Conservation (phyloP, 2,329 filamentous ascomycete genomes). For the Fonsecaea nubica region DNA sequence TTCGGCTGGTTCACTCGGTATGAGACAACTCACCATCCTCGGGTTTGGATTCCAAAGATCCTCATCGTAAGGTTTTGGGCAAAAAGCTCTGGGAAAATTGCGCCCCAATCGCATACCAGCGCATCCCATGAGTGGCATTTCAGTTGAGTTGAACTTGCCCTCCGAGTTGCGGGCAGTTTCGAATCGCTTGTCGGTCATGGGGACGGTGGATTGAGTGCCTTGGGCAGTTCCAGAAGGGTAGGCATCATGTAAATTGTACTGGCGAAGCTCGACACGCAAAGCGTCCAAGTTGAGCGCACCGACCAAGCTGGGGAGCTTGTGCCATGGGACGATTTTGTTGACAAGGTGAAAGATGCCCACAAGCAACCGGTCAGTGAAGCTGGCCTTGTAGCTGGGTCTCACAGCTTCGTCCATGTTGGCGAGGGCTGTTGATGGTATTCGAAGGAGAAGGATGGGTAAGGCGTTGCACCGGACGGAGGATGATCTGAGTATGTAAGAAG, state of each 20-base stretch:
- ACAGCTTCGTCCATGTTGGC: slow-evolving; percentile 15
- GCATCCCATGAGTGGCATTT: slow-evolving; percentile 54
- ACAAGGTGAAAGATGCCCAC: slow-evolving; percentile 48
- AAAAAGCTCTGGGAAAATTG: slow-evolving; percentile 51
- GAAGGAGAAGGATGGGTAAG: background rate
- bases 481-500: background rate
- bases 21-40: slow-evolving; percentile 48
- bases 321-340: slow-evolving; percentile 52
- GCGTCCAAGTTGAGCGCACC: slow-evolving; percentile 53
- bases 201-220: slow-evolving; percentile 43
- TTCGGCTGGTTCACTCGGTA: background rate
- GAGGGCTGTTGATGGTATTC: background rate
- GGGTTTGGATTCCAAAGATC: slow-evolving; percentile 55
- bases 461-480: background rate
- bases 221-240: slow-evolving; percentile 50
- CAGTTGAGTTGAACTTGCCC: slow-evolving; percentile 53
- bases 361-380: slow-evolving; percentile 42
- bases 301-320: slow-evolving; percentile 44
- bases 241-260: slow-evolving; percentile 54
- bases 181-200: slow-evolving; percentile 23
- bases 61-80: slow-evolving; percentile 49
- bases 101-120: slow-evolving; percentile 55
- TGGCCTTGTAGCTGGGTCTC: slow-evolving; percentile 41
- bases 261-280: slow-evolving; percentile 52
- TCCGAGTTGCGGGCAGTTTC: slow-evolving; percentile 50